A percentile compares a stretch with the other conserved stretches of the same genome.
Conservation (phyloP, 2,329 filamentous ascomycete species). For the Diaporthe ilicicola region DNA sequence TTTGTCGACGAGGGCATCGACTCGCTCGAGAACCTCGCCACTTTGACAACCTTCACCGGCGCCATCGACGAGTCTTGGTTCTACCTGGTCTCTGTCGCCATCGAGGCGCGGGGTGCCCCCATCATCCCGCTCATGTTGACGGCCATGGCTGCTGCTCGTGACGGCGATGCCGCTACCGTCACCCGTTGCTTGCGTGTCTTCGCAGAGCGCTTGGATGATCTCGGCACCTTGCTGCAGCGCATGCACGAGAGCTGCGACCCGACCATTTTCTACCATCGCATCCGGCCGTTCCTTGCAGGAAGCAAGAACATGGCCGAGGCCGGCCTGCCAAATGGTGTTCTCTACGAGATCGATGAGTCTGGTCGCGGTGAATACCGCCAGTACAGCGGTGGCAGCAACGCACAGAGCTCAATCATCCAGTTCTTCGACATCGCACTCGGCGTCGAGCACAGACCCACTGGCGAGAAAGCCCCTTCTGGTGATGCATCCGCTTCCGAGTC, state of each 20-base stretch:
- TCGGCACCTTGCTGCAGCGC: constrained; percentile 79
- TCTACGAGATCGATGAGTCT: constrained; percentile 80
- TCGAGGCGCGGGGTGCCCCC: constrained; percentile 89
- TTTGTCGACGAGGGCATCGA: constrained; percentile 85
- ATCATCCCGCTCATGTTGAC: constrained; percentile 89
- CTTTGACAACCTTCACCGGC: constrained; percentile 90
- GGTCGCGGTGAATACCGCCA: constrained; percentile 77
- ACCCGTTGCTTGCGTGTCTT: constrained; percentile 81
- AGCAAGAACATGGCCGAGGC: constrained; percentile 98
- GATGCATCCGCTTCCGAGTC: constrained; percentile 52
- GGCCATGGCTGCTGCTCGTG: constrained; percentile 82
- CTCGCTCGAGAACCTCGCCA: constrained; percentile 86
- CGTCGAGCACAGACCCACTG: constrained; percentile 89
- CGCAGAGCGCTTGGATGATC: constrained; percentile 87
- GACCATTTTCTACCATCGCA: constrained; percentile 92
- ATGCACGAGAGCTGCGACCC: constrained; percentile 98
- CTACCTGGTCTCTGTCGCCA: constrained; percentile 93
- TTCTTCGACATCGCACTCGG: constrained; percentile 95
- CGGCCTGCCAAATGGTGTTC: constrained; percentile 84
- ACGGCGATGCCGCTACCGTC: constrained; percentile 74
- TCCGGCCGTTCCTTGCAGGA: constrained; percentile 94
- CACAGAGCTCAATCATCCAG: constrained; percentile 95
- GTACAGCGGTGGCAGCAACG: constrained; percentile 94
- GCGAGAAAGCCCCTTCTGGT: constrained; percentile 65
- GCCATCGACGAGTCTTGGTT: constrained; percentile 99